Conservation (phyloP, 2,329 filamentous ascomycete genomes). For the Alternaria postmessia region DNA sequence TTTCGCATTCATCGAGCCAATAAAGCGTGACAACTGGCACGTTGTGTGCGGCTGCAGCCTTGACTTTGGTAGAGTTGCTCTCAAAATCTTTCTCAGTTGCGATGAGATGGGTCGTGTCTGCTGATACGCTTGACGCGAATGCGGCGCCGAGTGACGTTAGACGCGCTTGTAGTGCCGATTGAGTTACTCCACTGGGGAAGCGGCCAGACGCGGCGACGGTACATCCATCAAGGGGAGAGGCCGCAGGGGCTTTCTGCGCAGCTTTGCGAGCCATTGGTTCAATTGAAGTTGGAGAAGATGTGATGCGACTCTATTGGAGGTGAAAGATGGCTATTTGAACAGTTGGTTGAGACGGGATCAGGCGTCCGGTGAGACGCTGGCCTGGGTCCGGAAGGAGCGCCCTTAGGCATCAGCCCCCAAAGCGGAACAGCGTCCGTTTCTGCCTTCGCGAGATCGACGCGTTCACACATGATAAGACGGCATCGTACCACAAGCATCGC, state of each 20-base stretch:
- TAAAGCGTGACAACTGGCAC: conserved; percentile 66
- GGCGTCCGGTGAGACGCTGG: conserved; percentile 10
- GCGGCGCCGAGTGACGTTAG: conserved; percentile 61
- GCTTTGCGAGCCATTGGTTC: conserved; percentile 34
- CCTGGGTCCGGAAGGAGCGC: conserved; percentile 8
- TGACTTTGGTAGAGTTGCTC: conserved; percentile 61
- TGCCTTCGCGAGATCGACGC: conserved; percentile 28
- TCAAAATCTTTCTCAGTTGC: conserved; percentile 63
- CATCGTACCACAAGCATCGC: neutral
- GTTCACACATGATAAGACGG: conserved; percentile 24
- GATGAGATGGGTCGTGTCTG: conserved; percentile 64
- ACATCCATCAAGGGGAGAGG: conserved; percentile 57
- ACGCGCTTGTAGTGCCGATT: conserved; percentile 59
- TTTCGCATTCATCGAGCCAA: conserved; percentile 69
- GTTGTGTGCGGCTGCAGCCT: conserved; percentile 56
- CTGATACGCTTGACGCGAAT: conserved; percentile 58
- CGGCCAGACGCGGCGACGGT: conserved; percentile 68
- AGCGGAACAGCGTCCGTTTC: conserved; percentile 16
- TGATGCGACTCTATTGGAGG: neutral
- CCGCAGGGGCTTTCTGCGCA: conserved; percentile 27
- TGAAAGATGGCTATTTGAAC: conserved; percentile 21
- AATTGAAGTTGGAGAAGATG: conserved; percentile 3
- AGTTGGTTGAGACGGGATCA: conserved; percentile 6
- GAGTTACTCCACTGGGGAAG: conserved; percentile 61
- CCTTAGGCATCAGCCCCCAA: conserved; percentile 24